These are phyloP conservation scores for Castanospermum australe DNA, from an alignment of 306 rosid genomes.

Conservation along the genomic window DNA sequence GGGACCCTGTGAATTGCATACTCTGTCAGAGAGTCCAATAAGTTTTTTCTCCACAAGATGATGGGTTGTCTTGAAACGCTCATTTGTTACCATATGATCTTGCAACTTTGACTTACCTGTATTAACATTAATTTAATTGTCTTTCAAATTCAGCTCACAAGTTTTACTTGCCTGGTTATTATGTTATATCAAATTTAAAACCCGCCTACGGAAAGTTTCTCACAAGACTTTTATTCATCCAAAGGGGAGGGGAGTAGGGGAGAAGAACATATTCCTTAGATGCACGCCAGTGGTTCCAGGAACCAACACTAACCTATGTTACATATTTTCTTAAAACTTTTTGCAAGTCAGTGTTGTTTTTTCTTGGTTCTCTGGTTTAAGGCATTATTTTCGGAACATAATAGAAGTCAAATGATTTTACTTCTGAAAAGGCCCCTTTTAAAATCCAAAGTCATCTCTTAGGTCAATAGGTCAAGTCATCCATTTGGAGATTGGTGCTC, in stretches of 20 bases:
- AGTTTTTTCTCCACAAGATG: too few relatives aligned
- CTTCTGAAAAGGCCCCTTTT: neutral
- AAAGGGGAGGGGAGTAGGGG: neutral
- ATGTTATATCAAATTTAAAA: neutral
- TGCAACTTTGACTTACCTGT: neutral
- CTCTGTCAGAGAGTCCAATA: too few relatives aligned
- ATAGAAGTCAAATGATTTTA: neutral
- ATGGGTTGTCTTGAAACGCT: neutral
- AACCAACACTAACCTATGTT: neutral
- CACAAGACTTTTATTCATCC: neutral
- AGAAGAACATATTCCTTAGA: neutral
- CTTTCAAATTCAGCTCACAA: neutral
- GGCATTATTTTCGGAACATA: neutral
- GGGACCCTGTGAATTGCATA: too few relatives aligned
- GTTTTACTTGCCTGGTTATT: neutral
- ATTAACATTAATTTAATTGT: neutral
- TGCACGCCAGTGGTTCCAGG: neutral
- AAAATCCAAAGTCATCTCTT: neutral
- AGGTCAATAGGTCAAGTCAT: neutral
- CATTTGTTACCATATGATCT: neutral
- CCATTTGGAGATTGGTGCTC: neutral
- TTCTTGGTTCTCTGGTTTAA: neutral
- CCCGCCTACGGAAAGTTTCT: neutral
- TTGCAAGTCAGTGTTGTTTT: neutral
- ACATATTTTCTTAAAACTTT: neutral